A percentile compares a stretch with the other conserved stretches of the same genome.
Conservation (phyloP, 2,329 filamentous ascomycete species). For the Neoarthrinium moseri region DNA sequence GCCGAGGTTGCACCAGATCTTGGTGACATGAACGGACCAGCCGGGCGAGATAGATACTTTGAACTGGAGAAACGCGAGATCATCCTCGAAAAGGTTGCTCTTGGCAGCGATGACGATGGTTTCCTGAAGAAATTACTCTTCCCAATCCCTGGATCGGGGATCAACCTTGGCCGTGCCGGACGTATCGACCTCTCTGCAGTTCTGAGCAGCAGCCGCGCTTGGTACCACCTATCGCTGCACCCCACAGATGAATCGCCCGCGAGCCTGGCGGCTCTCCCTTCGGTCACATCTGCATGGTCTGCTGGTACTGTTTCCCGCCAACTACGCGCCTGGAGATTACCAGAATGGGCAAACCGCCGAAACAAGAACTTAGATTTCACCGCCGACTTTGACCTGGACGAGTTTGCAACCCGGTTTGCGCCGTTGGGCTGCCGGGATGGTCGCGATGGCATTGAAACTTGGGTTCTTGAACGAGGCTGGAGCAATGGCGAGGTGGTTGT, state of each 20-base stretch:
- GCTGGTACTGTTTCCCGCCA: conserved; percentile 90
- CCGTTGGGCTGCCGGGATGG: conserved; percentile 85
- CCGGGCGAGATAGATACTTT: conserved; percentile 71
- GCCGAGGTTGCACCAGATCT: conserved; percentile 75
- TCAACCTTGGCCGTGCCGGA: conserved; percentile 73
- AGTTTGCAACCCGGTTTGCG: conserved; percentile 82
- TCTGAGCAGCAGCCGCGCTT: conserved; percentile 81
- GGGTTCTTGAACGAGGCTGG: conserved; percentile 94
- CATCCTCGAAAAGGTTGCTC: conserved; percentile 80
- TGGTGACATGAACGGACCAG: conserved; percentile 67
- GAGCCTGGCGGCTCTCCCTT: conserved; percentile 68
- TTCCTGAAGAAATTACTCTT: conserved; percentile 83
- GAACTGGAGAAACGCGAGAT: conserved; percentile 79
- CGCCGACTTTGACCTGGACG: conserved; percentile 90
- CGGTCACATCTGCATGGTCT: conserved; percentile 84
- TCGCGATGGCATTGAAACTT: conserved; percentile 88
- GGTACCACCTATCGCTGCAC: conserved; percentile 92
- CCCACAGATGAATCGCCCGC: conserved; percentile 84
- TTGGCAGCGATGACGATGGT: conserved; percentile 77
- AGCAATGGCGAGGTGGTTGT: conserved; percentile 95
- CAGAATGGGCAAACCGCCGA: conserved; percentile 94
- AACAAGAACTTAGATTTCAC: conserved; percentile 94
- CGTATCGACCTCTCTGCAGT: conserved; percentile 75
- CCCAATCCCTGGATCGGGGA: conserved; percentile 73
- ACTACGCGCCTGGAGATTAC: conserved; percentile 86